A percentile compares a stretch with the other conserved stretches of the same genome.
phyloP scores from a whole-genome alignment of 176 grass and related monocot genomes.

The Chrysopogon serrulatus region DNA sequence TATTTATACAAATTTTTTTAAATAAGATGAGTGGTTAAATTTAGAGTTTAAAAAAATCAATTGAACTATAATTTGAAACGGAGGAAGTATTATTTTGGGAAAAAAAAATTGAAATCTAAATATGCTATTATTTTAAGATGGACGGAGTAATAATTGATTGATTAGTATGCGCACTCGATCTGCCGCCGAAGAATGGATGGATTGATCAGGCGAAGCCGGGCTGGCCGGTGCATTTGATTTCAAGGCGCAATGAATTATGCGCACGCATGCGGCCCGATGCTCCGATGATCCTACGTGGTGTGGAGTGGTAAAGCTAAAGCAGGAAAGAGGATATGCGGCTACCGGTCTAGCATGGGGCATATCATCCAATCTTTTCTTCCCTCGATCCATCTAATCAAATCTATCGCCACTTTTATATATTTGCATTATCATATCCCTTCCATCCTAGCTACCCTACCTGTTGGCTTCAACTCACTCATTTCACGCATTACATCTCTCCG shows the following conservation, averaged over 20 bases:
- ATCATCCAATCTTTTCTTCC: neutral
- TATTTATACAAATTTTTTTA: too few relatives aligned
- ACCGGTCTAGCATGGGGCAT: neutral
- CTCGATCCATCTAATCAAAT: conserved; percentile 4
- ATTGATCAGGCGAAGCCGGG: neutral
- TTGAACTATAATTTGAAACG: too few relatives aligned
- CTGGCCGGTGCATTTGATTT: neutral
- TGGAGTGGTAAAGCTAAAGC: neutral
- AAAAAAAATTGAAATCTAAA: too few relatives aligned
- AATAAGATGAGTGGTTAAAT: too few relatives aligned
- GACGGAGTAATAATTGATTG: too few relatives aligned
- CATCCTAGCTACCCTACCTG: neutral
- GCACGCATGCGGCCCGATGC: neutral
- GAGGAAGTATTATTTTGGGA: too few relatives aligned
- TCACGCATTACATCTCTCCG: neutral
- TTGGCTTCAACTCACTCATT: neutral
- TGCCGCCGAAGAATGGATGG: neutral
- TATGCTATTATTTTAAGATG: too few relatives aligned
- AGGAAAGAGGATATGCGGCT: neutral
- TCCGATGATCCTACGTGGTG: neutral
- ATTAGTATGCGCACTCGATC: neutral
- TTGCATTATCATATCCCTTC: neutral
- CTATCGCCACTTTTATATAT: neutral
- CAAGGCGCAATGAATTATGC: neutral
- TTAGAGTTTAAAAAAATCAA: too few relatives aligned